phyloP scores from a whole-genome alignment of 2,329 filamentous ascomycete species.

The Diaporthe ampelina region DNA sequence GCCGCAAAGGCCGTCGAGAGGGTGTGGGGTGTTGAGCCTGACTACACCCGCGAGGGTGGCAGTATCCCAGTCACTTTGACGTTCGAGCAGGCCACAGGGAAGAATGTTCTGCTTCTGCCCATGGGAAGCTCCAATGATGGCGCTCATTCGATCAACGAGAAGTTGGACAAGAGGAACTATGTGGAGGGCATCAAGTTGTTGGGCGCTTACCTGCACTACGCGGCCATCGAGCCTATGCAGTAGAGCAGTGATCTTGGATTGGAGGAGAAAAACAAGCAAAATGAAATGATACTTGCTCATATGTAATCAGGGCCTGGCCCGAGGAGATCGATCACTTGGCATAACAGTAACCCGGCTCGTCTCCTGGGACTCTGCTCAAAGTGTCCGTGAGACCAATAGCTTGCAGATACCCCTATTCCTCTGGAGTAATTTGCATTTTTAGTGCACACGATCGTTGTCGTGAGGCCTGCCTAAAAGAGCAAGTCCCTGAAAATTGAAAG shows the following conservation, averaged over 20 bases:
- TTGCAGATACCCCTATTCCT: not conserved
- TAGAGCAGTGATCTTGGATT: slow-evolving; percentile 18
- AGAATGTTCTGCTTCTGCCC: slow-evolving; percentile 94
- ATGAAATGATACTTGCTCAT: not conserved
- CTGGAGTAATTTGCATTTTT: not conserved
- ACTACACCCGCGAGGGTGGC: slow-evolving; percentile 96
- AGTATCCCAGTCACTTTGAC: slow-evolving; percentile 97
- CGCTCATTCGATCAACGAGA: slow-evolving; percentile 98
- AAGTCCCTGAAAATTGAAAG: slow-evolving; percentile 13
- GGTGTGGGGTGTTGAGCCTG: slow-evolving; percentile 93
- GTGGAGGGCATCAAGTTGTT: slow-evolving; percentile 98
- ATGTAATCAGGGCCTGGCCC: not conserved
- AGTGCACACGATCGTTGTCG: not conserved
- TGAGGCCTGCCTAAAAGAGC: slow-evolving; percentile 1
- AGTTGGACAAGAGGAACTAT: slow-evolving; percentile 96
- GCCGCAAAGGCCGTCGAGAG: slow-evolving; percentile 96
- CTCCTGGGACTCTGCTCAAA: not conserved
- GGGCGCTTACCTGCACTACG: slow-evolving; percentile 95
- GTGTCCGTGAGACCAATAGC: not conserved
- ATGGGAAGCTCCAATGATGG: slow-evolving; percentile 98
- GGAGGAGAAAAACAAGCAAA: not conserved
- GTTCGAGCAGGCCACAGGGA: slow-evolving; percentile 97
- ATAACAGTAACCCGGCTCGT: not conserved
- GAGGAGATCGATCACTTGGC: not conserved
- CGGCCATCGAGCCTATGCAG: slow-evolving; percentile 83